Base-by-base conservation (phyloP, 1,284 basidiomycete genomes). In the Cryptococcus neoformans region DNA sequence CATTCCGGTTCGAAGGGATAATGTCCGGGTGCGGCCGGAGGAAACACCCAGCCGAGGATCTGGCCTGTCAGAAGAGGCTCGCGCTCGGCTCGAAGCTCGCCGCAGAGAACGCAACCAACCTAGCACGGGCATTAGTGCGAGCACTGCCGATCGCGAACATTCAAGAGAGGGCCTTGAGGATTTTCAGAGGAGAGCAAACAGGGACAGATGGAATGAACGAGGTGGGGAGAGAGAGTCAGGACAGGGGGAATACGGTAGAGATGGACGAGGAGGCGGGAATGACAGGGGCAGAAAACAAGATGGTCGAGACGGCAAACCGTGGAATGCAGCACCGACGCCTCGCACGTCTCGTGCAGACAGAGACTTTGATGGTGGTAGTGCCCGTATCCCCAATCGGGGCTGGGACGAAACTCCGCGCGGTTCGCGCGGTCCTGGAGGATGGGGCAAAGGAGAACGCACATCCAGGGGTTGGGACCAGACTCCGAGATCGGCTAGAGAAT, bases 1-100 rank as follows among this genome's bases (percentile, higher is more conserved):
- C 36, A 68, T 93, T 9, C 81, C 54, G 76, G 82, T 76, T 14
- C 82, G 85, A 46, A 76, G 80, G 11, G 80, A 79, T 41, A 84
- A 87, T 65, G 74, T 82, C 2, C 84, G 93, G 10, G 85, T 89
- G 59, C 80, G 88, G 64, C 89, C 86, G 0, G 88, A 89, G 63
- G 92, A 95, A 64, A 97, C 93, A 0, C 93, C 93, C 0, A 94
- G 92, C n/a, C 90, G 94, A 72, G 87, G 90, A 1, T 88, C 90
- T 49, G 94, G 93, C 10, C 79, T 97, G 36, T 89, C 89, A 0
- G 87, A 91, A 34, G 78, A 80, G 1, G 91, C 87, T 8, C 81
- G 86, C 34, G 81, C 83, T 63, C 79, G 83, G 58, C 75, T 96
- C 36, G 91, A 93, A 54, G 92, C 92, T 59, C 79, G 89, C 66